Base-by-base conservation (phyloP, 352 stramenopile species). In the Pythium biforme region DNA sequence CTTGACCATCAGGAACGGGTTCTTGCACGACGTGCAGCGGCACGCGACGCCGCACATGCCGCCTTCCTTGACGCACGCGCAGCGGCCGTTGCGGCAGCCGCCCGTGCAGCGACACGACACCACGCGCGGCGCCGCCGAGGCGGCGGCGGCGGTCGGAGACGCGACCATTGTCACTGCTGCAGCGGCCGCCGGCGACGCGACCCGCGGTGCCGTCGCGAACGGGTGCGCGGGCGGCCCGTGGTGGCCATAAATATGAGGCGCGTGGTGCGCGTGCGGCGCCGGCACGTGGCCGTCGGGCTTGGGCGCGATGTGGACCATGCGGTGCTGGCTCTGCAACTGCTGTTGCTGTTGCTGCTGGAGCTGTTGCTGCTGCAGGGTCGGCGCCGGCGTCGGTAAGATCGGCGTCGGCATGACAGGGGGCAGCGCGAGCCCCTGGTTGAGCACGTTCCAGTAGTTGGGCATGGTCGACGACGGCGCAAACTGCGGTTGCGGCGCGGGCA, bases 391-490 rank as follows among this genome's bases (percentile, higher is more conserved):
- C 25, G 22, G n/a, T 17, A 48, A 8, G 47, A 48, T 50, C 3
- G 56, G 47, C 33, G 56, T 45, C 7, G 55, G 63, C 63, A 62
- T 61, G 11, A 70, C 57, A 3, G 62, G 41, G 6, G 62, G 62
- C 54, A 69, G 46, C 3, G 47, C 20, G 19, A 88, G 69, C 0
- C 75, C 81, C 48, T 94, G 78, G 64, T 91, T 91, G 55, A 94
- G 53, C 40, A 94, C 83, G 67, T 92, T 91, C 85, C 85, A 94
- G 60, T 94, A 94, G 69, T 92, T 90, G 5, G 85, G 85, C 71
- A 90, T 80, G 9, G 85, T 83, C 22, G 85, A 90, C 33, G 81
- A 74, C 20, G 85, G 74, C 2, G 77, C 74, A 59, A 87, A 92
- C 62, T 88, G 79, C 69, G 69, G 73, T 5, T 33, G 14, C 11